Evolutionary conservation across 2,329 filamentous ascomycete genomes (phyloP), one percentile per base, ranked within the genome.

Genomic region (Teratosphaeria zuluensis): DNA sequence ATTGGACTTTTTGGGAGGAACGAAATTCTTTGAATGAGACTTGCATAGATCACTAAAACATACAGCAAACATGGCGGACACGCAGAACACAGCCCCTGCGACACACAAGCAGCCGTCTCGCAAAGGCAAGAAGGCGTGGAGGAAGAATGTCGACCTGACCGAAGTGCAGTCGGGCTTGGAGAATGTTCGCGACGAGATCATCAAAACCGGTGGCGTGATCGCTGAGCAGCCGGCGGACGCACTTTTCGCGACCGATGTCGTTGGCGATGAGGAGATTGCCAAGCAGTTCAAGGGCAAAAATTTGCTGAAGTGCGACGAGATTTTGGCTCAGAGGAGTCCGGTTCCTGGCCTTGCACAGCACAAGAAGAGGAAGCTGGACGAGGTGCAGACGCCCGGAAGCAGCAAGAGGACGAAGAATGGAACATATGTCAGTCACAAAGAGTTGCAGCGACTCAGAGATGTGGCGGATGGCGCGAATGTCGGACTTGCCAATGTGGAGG

Each of bases 101-200:
- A 90, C 95, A 65, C 85, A 87, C 76, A 91, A 84, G 63, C 94
- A 99, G 74, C 84, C 91, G 30, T 97, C 92, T 4, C 83, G 94
- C 72, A 99, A 99, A 74, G 94, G 95, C 68, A 97, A 97, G 77
- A 97, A 95, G 78, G 92, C 94, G 33, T 99, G 94, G 94, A 84
- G 94, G 71, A 99, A 97, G 75, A 96, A 99, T 77, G 90, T 99
- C 74, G 90, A 99, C 75, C 84, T 97, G 62, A 87, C 89, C 31
- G 87, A 95, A 62, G 84, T 99, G 30, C 83, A 92, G 68, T 78
- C 87, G 57, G 94, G 94, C 61, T 83, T 99, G 35, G 87, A 91
- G 63, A 82, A 88, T 69, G 78, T 95, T 65, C 90, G 94, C 68
- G 88, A 95, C 60, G 89, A 97, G 77, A 87, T 96, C 62, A 94